Conservation (phyloP, 2,329 filamentous ascomycete species). For the Penicillium sp. region DNA sequence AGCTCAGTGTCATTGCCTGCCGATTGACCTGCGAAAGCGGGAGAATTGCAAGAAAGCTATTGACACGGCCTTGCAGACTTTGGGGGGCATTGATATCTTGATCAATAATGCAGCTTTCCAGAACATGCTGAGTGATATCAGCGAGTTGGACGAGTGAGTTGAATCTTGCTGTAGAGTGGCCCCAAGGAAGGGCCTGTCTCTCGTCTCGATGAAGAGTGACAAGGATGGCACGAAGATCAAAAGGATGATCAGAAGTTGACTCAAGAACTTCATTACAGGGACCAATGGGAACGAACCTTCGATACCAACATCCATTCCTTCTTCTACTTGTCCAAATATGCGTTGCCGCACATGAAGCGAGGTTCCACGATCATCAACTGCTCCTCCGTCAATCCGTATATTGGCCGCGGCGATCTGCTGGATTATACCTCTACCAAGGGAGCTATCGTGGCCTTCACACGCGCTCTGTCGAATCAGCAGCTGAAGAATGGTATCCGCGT, state of each 20-base stretch:
- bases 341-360: conserved; percentile 65
- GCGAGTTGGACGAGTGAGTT: conserved; percentile 61
- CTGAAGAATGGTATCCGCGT: conserved; percentile 66
- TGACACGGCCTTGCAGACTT: conserved; percentile 57
- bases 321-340: conserved; percentile 75
- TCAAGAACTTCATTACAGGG: conserved; percentile 37
- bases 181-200: neutral
- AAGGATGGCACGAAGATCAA: no score
- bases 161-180: neutral
- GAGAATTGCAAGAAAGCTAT: conserved; percentile 66
- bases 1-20: conserved; percentile 57
- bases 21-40: conserved; percentile 58
- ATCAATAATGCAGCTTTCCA: conserved; percentile 67
- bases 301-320: conserved; percentile 76
- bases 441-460: conserved; percentile 72
- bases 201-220: no score
- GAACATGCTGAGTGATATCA: conserved; percentile 67
- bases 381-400: conserved; percentile 75
- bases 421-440: conserved; percentile 73
- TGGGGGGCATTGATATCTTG: conserved; percentile 65
- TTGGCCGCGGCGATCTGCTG: conserved; percentile 71
- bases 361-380: conserved; percentile 80
- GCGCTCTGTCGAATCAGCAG: conserved; percentile 69
- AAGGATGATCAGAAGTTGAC: no score
- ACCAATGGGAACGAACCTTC: conserved; percentile 76